A percentile compares a stretch with the other conserved stretches of the same genome.
These are phyloP conservation scores for Penicillium soppii DNA, from an alignment of 495 filamentous ascomycete genomes.

Conservation along the genomic window DNA sequence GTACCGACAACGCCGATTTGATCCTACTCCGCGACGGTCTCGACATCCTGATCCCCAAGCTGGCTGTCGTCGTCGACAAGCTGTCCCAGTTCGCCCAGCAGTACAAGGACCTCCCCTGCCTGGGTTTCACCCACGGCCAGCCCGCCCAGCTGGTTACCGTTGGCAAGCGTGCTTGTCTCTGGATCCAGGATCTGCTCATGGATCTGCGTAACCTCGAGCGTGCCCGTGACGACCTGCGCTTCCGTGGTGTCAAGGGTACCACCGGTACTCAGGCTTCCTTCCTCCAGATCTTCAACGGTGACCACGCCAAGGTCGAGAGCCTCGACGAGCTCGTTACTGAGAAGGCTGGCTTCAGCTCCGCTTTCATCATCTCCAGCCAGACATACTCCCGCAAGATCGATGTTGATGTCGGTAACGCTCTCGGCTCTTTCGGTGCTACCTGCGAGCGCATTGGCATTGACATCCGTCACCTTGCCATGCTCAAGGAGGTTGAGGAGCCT, in stretches of 20 bases:
- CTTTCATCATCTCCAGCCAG: constrained; percentile 75
- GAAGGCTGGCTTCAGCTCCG: constrained; percentile 77
- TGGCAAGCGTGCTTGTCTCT: constrained; percentile 69
- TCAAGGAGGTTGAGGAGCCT: constrained; percentile 89
- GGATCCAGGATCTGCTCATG: constrained; percentile 86
- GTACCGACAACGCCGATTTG: constrained; percentile 87
- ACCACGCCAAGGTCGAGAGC: constrained; percentile 74
- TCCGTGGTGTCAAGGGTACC: constrained; percentile 82
- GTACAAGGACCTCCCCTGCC: constrained; percentile 62
- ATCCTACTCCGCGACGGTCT: constrained; percentile 77
- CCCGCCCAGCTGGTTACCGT: constrained; percentile 80
- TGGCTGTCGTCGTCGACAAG: constrained; percentile 82
- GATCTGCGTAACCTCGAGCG: constrained; percentile 81
- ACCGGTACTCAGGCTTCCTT: constrained; percentile 80
- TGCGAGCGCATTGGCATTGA: constrained; percentile 72
- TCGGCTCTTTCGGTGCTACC: constrained; percentile 80
- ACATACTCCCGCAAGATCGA: constrained; percentile 88
- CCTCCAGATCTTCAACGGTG: constrained; percentile 77
- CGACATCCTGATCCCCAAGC: constrained; percentile 77
- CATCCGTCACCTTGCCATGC: constrained; percentile 74
- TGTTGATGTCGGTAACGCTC: constrained; percentile 72
- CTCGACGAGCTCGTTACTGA: constrained; percentile 72
- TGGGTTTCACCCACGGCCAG: constrained; percentile 88
- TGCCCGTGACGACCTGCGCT: constrained; percentile 70
- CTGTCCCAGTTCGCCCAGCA: constrained; percentile 72